Conservation (phyloP, 2,329 filamentous ascomycete species). For the Orbilia javanica region DNA sequence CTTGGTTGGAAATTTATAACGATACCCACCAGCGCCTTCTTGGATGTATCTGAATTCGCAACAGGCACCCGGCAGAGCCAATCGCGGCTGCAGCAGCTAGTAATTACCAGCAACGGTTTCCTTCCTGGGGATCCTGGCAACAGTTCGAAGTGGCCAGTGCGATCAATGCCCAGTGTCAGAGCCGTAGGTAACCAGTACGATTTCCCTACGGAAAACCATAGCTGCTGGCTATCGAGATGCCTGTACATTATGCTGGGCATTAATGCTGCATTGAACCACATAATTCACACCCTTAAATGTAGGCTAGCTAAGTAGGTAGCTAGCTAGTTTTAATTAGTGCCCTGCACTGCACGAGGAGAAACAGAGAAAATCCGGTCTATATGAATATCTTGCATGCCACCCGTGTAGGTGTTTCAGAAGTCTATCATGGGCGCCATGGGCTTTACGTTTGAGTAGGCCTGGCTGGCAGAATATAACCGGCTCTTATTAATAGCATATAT, state of each 20-base stretch:
- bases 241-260: conserved; percentile 2
- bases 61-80: conserved; percentile 16
- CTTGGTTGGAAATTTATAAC: conserved; percentile 31
- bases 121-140: conserved; percentile 42
- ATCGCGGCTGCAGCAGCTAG: conserved; percentile 44
- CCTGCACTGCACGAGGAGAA: neutral
- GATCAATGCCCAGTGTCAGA: conserved; percentile 9
- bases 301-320: too few relatives aligned
- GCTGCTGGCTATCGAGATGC: neutral
- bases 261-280: neutral
- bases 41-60: conserved; percentile 24
- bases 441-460: neutral
- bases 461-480: conserved; percentile 18
- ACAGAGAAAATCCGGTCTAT: neutral
- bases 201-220: conserved; percentile 6
- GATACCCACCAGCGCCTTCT: conserved; percentile 26
- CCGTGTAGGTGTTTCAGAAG: conserved; percentile 35
- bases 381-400: conserved; percentile 17
- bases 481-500: conserved; percentile 21
- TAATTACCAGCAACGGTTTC: conserved; percentile 32
- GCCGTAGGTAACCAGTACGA: conserved; percentile 32
- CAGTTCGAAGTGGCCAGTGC: conserved; percentile 21
- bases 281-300: too few relatives aligned
- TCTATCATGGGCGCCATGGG: conserved; percentile 5
- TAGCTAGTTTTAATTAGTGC: neutral